These are phyloP conservation scores for Linnemannia hyalina DNA, from an alignment of 192 early-diverging fungal species.

Conservation along the genomic window DNA sequence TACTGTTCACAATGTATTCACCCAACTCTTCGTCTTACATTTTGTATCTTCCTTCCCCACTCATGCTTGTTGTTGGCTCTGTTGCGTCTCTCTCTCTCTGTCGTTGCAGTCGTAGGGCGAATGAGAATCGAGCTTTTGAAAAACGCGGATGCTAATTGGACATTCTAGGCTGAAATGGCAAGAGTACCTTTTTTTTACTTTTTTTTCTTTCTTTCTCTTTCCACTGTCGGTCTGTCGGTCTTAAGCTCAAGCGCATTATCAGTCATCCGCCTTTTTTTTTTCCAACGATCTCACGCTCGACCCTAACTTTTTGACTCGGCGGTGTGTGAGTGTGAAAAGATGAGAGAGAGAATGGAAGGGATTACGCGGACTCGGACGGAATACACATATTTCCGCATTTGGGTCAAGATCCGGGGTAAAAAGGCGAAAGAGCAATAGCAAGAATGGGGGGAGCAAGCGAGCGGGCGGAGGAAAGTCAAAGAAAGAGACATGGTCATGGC, in stretches of 20 bases:
- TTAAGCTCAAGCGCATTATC: slow-evolving; percentile 1
- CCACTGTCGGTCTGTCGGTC: neutral
- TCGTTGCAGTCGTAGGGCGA: neutral
- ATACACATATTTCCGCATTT: neutral
- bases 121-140: neutral
- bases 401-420: slow-evolving; percentile 8
- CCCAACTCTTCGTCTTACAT: neutral
- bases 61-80: neutral
- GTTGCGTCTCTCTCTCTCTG: neutral
- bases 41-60: neutral
- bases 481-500: neutral
- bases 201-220: neutral
- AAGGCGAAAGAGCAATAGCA: neutral
- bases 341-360: neutral
- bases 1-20: neutral
- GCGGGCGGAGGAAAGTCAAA: neutral
- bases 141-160: neutral
- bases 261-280: neutral
- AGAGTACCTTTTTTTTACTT: neutral
- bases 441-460: neutral
- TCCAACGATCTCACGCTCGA: neutral
- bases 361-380: neutral
- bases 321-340: too few relatives aligned
- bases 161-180: neutral
- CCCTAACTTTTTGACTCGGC: neutral